These are phyloP conservation scores for Penicillium robsamsonii DNA, from an alignment of 495 filamentous ascomycete genomes.

Conservation along the genomic window DNA sequence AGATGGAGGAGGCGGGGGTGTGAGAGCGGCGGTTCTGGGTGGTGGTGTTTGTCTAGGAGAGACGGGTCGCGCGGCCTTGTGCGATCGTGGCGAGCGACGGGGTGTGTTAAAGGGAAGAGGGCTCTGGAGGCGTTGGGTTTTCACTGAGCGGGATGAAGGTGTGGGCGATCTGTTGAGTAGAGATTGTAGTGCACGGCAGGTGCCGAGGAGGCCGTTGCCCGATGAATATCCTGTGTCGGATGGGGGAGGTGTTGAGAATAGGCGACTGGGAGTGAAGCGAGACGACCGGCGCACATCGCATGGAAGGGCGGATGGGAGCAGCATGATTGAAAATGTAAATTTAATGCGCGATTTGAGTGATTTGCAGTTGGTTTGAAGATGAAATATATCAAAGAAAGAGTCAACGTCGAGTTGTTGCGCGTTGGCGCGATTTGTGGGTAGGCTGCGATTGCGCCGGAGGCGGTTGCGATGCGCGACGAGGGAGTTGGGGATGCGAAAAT, in stretches of 20 bases:
- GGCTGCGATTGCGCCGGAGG: conserved; percentile 40
- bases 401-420: conserved; percentile 8
- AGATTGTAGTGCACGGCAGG: conserved; percentile 70
- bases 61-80: conserved; percentile 31
- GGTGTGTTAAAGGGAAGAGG: conserved; percentile 50
- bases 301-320: conserved; percentile 68
- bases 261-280: conserved; percentile 56
- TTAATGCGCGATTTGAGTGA: conserved; percentile 3
- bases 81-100: conserved; percentile 48
- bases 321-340: conserved; percentile 45
- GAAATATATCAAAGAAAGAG: background rate
- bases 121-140: conserved; percentile 48
- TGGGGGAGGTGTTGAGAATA: conserved; percentile 62
- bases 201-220: conserved; percentile 59
- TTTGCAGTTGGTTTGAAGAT: conserved; percentile 5
- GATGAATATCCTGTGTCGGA: conserved; percentile 50
- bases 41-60: conserved; percentile 39
- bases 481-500: conserved; percentile 22
- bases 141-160: conserved; percentile 37
- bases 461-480: conserved; percentile 28
- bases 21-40: conserved; percentile 21
- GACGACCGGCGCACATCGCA: conserved; percentile 62
- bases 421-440: conserved; percentile 23
- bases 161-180: conserved; percentile 53
- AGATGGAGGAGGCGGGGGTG: conserved; percentile 38